Evolutionary conservation across 768 basidiomycete species (phyloP).

Genomic region (Epithele typhae): DNA sequence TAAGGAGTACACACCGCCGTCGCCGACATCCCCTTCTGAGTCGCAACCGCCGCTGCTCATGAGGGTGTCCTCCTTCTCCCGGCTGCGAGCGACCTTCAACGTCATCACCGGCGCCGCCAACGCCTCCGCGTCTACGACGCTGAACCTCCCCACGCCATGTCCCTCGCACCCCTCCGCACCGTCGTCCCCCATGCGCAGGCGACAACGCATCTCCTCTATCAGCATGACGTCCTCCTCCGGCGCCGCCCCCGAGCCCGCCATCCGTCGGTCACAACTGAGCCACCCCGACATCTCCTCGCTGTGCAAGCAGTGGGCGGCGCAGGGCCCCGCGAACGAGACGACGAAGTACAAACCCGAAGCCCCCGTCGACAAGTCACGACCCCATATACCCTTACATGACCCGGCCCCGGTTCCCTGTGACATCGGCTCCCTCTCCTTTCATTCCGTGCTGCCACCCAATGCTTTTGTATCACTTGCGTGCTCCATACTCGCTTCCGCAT

Average conservation of each 20-base stretch:
- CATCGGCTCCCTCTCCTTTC: no score
- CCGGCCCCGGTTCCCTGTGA: no score
- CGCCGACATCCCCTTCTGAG: not conserved
- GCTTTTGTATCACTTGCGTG: no score
- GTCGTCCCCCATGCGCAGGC: conserved; percentile 9
- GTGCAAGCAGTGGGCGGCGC: conserved; percentile 51
- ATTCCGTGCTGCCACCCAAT: no score
- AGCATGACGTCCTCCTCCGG: conserved; percentile 34
- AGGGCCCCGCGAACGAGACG: conserved; percentile 60
- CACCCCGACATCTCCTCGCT: conserved; percentile 57
- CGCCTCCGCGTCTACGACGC: conserved; percentile 9
- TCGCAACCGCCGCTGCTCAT: not conserved
- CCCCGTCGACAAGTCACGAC: no score
- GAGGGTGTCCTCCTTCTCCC: conserved; percentile 10
- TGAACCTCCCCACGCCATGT: conserved; percentile 4
- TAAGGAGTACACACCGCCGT: not conserved
- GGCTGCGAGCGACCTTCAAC: conserved; percentile 19
- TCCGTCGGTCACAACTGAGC: conserved; percentile 43
- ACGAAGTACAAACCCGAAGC: conserved; percentile 35
- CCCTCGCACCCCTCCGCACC: conserved; percentile 1
- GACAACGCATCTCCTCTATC: conserved; percentile 17
- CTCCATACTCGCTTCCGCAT: no score
- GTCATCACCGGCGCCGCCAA: conserved; percentile 17
- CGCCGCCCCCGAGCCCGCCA: conserved; percentile 42
- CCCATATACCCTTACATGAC: no score